Percentiles rank a stretch among this genome's conserved stretches.
Conservation (phyloP, 129 eudicot genomes). For the Centella asiatica region DNA sequence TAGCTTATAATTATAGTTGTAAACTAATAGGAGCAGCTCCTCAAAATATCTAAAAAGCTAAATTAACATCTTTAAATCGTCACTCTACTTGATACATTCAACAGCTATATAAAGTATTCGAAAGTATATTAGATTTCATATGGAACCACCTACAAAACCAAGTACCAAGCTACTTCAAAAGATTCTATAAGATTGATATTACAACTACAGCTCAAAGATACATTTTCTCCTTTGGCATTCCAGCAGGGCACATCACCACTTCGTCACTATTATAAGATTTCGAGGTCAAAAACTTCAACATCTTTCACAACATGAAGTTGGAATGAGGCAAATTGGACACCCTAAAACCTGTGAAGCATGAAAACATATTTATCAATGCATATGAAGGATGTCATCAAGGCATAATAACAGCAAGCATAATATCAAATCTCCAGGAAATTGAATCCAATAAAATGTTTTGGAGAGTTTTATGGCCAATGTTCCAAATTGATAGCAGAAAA, state of each 20-base stretch:
- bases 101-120: no score
- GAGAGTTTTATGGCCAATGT: background rate
- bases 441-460: background rate
- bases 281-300: background rate
- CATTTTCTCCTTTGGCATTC: background rate
- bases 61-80: no score
- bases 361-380: background rate
- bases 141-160: background rate
- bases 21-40: no score
- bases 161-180: background rate
- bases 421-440: background rate
- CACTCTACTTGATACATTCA: no score
- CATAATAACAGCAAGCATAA: background rate
- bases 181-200: conserved; percentile 1
- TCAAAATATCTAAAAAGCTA: no score
- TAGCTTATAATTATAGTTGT: no score
- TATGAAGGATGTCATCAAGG: background rate
- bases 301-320: background rate
- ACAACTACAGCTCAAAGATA: background rate
- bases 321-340: background rate
- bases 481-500: background rate
- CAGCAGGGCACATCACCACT: background rate
- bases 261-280: background rate
- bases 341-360: background rate
- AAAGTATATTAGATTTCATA: no score